A percentile compares a stretch with the other conserved stretches of the same genome.
These are phyloP conservation scores for Hyaloscypha hepaticicola DNA, from an alignment of 495 filamentous ascomycete species.

Conservation along the genomic window DNA sequence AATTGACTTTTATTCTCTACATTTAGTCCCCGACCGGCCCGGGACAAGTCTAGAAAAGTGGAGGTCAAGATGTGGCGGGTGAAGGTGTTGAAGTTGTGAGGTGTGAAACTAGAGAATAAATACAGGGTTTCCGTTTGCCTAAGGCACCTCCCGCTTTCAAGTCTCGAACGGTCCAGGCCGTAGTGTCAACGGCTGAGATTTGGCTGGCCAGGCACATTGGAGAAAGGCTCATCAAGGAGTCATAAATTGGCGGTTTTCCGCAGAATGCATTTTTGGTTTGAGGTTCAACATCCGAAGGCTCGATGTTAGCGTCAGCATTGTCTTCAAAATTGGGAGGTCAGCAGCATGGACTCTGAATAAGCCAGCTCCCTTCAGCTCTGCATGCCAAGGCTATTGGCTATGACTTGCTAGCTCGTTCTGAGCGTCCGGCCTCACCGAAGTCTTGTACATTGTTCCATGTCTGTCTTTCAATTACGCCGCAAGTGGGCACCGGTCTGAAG, in stretches of 20 bases:
- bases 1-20: neutral
- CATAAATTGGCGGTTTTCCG: neutral
- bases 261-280: neutral
- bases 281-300: neutral
- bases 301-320: neutral
- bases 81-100: no score
- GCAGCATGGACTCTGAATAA: neutral
- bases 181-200: neutral
- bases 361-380: neutral
- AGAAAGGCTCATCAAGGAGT: neutral
- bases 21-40: neutral
- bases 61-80: no score
- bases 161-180: neutral
- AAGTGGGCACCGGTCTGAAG: no score
- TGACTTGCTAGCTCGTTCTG: neutral
- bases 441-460: no score
- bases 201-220: neutral
- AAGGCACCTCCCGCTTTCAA: no score
- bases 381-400: neutral
- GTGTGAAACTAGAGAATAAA: no score
- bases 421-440: no score
- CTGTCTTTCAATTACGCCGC: no score
- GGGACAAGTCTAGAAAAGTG: neutral
- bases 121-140: no score
- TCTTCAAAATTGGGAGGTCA: neutral